Percentiles rank a stretch among this genome's conserved stretches.
Evolutionary conservation across 495 filamentous ascomycete genomes (phyloP).

Genomic region (Articulospora tetracladia): DNA sequence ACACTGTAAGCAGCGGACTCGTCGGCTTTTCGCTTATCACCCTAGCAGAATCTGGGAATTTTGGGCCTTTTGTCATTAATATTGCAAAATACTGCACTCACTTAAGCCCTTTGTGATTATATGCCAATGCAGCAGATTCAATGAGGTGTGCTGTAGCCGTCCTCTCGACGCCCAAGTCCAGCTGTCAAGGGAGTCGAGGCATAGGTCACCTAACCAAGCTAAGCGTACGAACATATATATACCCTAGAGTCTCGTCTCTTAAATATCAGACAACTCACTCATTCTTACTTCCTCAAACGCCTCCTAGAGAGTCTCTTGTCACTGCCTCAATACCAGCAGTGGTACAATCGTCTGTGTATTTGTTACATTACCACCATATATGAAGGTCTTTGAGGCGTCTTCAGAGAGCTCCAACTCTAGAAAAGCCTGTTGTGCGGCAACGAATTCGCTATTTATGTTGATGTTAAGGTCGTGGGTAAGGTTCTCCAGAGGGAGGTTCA

Average conservation of each 20-base stretch:
- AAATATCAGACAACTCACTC: no score
- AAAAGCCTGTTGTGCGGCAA: conserved; percentile 41
- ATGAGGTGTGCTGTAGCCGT: conserved; percentile 43
- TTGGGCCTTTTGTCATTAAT: not conserved
- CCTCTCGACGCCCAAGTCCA: conserved; percentile 38
- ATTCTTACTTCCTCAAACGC: no score
- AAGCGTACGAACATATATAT: no score
- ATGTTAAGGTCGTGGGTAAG: conserved; percentile 37
- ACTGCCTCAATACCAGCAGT: no score
- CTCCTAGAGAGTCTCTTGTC: no score
- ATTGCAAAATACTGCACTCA: not conserved
- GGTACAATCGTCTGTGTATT: conserved; percentile 30
- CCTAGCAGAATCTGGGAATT: conserved; percentile 1
- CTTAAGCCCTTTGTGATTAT: conserved; percentile 43
- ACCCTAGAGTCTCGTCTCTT: no score
- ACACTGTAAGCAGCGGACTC: not conserved
- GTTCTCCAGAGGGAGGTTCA: conserved; percentile 30
- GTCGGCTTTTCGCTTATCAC: conserved; percentile 2
- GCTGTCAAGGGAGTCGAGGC: no score
- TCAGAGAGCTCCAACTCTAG: conserved; percentile 36
- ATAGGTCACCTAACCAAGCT: no score
- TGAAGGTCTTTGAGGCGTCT: conserved; percentile 37
- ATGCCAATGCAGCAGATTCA: conserved; percentile 33
- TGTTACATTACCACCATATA: conserved; percentile 46
- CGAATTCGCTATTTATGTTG: conserved; percentile 41